A percentile compares a stretch with the other conserved stretches of the same genome.
phyloP scores from a whole-genome alignment of 2,329 filamentous ascomycete species.

The Acrodontium crateriforme region DNA sequence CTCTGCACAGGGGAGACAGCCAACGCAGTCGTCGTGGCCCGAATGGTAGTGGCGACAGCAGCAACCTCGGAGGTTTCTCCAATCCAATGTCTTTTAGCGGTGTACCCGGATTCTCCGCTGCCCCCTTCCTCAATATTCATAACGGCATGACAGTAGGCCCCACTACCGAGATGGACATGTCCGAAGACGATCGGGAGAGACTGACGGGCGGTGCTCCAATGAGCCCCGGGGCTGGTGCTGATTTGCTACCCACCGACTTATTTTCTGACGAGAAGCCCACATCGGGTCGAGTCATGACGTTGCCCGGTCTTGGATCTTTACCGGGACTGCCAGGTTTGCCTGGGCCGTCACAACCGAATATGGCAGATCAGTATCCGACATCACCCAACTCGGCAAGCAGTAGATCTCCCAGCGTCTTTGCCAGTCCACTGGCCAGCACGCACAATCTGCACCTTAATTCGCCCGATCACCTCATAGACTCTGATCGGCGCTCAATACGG shows the following conservation, averaged over 20 bases:
- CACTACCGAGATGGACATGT: constrained; percentile 33
- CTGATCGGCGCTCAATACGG: constrained; percentile 32
- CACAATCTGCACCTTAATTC: constrained; percentile 29
- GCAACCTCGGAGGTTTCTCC: constrained; percentile 13
- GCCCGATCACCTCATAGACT: constrained; percentile 28
- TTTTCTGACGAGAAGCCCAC: constrained; percentile 17
- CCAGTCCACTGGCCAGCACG: constrained; percentile 33
- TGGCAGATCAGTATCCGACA: constrained; percentile 16
- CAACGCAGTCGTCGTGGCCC: constrained; percentile 25
- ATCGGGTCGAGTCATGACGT: constrained; percentile 9
- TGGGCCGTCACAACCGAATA: constrained; percentile 5
- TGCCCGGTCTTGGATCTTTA: constrained; percentile 22
- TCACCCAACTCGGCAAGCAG: constrained; percentile 28
- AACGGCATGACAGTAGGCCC: constrained; percentile 47
- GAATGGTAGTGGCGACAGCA: constrained; percentile 17
- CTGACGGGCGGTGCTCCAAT: constrained; percentile 54
- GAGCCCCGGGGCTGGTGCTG: constrained; percentile 59
- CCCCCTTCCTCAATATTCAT: constrained; percentile 42
- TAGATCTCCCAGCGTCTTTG: constrained; percentile 32
- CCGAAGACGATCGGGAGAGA: constrained; percentile 48
- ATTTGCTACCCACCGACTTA: constrained; percentile 54
- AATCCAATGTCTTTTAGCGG: constrained; percentile 20
- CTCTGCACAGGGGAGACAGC: constrained; percentile 24
- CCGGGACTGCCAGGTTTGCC: constrained; percentile 29
- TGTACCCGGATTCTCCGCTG: constrained; percentile 22